phyloP scores from a whole-genome alignment of 371 early-diverging fungal species.

The Dichotomocladium elegans region DNA sequence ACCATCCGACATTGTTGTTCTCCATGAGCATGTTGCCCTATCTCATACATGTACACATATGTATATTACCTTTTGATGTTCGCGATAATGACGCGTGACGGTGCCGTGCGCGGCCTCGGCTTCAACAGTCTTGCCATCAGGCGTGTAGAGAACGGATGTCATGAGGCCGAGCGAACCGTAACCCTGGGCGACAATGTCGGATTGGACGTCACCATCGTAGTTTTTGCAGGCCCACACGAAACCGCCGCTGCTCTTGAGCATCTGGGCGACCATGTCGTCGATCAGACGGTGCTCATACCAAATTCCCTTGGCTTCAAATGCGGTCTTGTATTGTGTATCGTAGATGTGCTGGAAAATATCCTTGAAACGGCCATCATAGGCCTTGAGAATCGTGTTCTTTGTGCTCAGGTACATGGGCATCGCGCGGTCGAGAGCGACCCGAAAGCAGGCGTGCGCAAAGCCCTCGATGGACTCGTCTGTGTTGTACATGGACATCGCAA shows the following conservation, averaged over 20 bases:
- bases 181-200: slow-evolving; percentile 94
- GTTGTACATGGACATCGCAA: slow-evolving; percentile 96
- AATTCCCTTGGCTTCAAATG: slow-evolving; percentile 73
- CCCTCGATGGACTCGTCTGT: slow-evolving; percentile 86
- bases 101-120: slow-evolving; percentile 97
- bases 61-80: slow-evolving; percentile 79
- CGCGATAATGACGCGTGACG: slow-evolving; percentile 95
- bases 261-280: slow-evolving; percentile 98
- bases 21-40: background rate
- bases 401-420: slow-evolving; percentile 93
- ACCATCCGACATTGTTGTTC: background rate
- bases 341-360: slow-evolving; percentile 92
- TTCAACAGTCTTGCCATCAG: slow-evolving; percentile 93
- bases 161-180: slow-evolving; percentile 89
- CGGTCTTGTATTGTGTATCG: slow-evolving; percentile 67
- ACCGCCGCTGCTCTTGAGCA: slow-evolving; percentile 89
- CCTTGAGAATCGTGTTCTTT: slow-evolving; percentile 96
- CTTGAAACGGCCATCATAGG: slow-evolving; percentile 97
- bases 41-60: background rate
- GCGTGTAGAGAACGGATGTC: slow-evolving; percentile 93
- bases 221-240: slow-evolving; percentile 96
- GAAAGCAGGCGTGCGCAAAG: slow-evolving; percentile 93
- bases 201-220: slow-evolving; percentile 94
- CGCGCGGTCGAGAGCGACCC: slow-evolving; percentile 78
- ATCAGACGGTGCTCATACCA: slow-evolving; percentile 98